Percentiles rank a stretch among this genome's conserved stretches.
These are phyloP conservation scores for Piedraia hortae DNA, from an alignment of 2,329 filamentous ascomycete genomes.

Conservation along the genomic window DNA sequence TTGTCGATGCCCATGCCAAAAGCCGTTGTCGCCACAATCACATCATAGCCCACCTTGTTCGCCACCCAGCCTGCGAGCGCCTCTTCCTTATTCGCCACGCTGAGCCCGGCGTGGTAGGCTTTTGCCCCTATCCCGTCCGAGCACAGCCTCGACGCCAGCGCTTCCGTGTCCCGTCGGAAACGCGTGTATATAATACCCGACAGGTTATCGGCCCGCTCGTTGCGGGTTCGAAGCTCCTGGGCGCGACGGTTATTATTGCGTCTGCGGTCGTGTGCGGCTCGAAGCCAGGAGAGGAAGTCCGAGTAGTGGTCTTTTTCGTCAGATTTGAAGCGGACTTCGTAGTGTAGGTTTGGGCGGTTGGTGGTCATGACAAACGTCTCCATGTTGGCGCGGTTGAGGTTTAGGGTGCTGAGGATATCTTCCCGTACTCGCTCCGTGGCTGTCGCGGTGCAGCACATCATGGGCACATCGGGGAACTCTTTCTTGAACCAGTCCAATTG, in stretches of 20 bases:
- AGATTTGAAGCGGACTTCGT: constrained; percentile 61
- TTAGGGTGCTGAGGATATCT: constrained; percentile 57
- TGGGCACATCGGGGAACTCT: constrained; percentile 57
- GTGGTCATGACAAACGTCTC: constrained; percentile 63
- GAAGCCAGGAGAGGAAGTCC: constrained; percentile 53
- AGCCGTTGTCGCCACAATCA: constrained; percentile 83
- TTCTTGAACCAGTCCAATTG: constrained; percentile 62
- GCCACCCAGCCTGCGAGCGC: constrained; percentile 44
- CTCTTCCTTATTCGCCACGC: constrained; percentile 38
- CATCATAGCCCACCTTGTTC: constrained; percentile 51
- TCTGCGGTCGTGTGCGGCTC: constrained; percentile 26
- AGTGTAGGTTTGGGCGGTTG: constrained; percentile 60
- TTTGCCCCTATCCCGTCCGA: constrained; percentile 44
- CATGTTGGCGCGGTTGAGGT: constrained; percentile 34
- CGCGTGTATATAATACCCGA: constrained; percentile 59
- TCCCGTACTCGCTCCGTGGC: constrained; percentile 53
- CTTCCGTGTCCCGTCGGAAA: constrained; percentile 47
- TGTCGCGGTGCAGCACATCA: constrained; percentile 81
- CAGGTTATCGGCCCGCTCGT: constrained; percentile 31
- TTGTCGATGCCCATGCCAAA: constrained; percentile 98
- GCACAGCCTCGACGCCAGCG: constrained; percentile 35
- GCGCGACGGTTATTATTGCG: constrained; percentile 24
- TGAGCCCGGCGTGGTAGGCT: constrained; percentile 43
- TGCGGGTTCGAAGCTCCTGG: constrained; percentile 26
- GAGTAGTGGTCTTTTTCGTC: constrained; percentile 48